Evolutionary conservation across 1,284 basidiomycete genomes (phyloP).

Genomic region (Pascua sp.): DNA sequence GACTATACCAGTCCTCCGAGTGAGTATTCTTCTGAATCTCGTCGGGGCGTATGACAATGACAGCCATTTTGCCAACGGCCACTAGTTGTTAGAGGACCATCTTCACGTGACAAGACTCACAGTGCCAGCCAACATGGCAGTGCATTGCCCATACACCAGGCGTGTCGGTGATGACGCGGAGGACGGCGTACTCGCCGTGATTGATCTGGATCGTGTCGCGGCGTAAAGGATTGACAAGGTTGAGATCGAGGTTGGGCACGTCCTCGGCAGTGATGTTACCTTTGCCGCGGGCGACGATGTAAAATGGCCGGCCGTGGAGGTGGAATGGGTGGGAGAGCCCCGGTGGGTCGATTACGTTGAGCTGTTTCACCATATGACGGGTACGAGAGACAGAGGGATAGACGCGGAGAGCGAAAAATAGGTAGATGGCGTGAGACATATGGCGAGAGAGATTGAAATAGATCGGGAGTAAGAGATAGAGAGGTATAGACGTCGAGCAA

Average conservation of each 20-base stretch:
- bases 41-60: slow-evolving; percentile 22
- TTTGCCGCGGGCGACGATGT: slow-evolving; percentile 38
- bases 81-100: not conserved
- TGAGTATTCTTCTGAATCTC: slow-evolving; percentile 9
- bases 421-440: no score
- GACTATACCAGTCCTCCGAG: slow-evolving; percentile 16
- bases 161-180: slow-evolving; percentile 27
- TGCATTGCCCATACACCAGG: slow-evolving; percentile 27
- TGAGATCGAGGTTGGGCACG: slow-evolving; percentile 17
- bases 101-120: no score
- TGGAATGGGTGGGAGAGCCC: slow-evolving; percentile 45
- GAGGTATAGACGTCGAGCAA: no score
- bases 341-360: slow-evolving; percentile 43
- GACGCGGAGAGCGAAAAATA: no score
- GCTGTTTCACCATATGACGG: slow-evolving; percentile 4
- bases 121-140: slow-evolving; percentile 31
- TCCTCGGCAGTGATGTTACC: slow-evolving; percentile 24
- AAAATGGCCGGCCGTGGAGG: slow-evolving; percentile 30
- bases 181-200: slow-evolving; percentile 23
- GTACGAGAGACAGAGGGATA: not conserved
- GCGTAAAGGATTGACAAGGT: slow-evolving; percentile 42
- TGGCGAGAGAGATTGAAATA: no score
- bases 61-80: slow-evolving; percentile 8
- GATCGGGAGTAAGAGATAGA: no score
- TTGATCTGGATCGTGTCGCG: slow-evolving; percentile 42